phyloP scores from a whole-genome alignment of 345 rosid genomes.

The Anacardium occidentale region DNA sequence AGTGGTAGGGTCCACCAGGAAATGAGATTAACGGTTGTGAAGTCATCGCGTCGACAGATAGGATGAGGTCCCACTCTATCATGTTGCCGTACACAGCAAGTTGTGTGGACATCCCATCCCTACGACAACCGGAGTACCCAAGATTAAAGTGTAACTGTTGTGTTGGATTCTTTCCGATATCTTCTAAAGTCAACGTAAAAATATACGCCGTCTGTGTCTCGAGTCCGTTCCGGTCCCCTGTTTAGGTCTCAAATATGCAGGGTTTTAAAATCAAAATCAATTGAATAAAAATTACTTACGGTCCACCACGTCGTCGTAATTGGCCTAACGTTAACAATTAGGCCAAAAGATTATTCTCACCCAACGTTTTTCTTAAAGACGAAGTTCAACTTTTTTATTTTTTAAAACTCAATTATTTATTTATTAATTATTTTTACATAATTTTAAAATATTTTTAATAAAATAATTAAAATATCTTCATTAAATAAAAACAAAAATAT shows the following conservation, averaged over 20 bases:
- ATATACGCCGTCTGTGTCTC: not conserved
- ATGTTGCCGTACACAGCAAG: constrained; percentile 12
- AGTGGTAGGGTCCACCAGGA: constrained; percentile 16
- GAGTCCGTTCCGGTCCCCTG: not conserved
- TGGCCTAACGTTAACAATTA: too few relatives aligned
- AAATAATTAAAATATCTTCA: too few relatives aligned
- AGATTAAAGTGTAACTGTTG: not conserved
- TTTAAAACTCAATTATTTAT: too few relatives aligned
- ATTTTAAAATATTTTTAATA: too few relatives aligned
- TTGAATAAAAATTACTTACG: too few relatives aligned
- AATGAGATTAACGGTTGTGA: constrained; percentile 10
- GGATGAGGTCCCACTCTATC: not conserved
- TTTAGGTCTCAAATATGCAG: not conserved
- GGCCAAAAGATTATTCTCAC: too few relatives aligned
- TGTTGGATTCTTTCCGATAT: not conserved
- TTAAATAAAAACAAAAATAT: too few relatives aligned
- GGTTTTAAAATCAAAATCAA: too few relatives aligned
- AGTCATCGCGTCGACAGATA: constrained; percentile 12
- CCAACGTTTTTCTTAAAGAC: too few relatives aligned
- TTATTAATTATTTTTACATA: too few relatives aligned
- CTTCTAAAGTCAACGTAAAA: not conserved
- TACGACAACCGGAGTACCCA: not conserved
- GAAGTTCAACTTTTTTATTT: too few relatives aligned
- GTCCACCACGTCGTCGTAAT: too few relatives aligned
- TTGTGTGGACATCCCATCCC: constrained; percentile 3